Percentiles rank a stretch among this genome's conserved stretches.
phyloP scores from a whole-genome alignment of 352 stramenopile genomes.

The Pythium periplocum region DNA sequence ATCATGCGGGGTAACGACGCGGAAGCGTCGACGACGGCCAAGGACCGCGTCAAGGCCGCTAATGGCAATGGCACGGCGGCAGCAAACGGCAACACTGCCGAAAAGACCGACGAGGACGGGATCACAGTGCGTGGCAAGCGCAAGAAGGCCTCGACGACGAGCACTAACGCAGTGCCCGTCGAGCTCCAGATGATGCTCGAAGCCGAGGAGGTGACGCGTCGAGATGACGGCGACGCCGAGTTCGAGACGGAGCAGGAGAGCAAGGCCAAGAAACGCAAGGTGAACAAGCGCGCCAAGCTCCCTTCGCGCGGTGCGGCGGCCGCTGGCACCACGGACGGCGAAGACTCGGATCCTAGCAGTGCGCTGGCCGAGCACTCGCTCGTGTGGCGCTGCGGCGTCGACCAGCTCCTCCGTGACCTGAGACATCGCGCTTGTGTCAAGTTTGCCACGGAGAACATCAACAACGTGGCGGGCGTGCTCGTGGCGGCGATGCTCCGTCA shows the following conservation, averaged over 20 bases:
- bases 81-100: slow-evolving; percentile 17
- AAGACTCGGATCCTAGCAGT: slow-evolving; percentile 19
- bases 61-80: slow-evolving; percentile 5
- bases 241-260: slow-evolving; percentile 51
- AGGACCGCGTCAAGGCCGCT: slow-evolving; percentile 8
- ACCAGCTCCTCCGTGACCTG: slow-evolving; percentile 76
- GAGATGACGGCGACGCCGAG: slow-evolving; percentile 47
- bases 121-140: slow-evolving; percentile 76
- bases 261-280: slow-evolving; percentile 59
- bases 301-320: slow-evolving; percentile 40
- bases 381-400: slow-evolving; percentile 75
- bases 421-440: slow-evolving; percentile 73
- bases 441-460: slow-evolving; percentile 84
- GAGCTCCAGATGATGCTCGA: slow-evolving; percentile 86
- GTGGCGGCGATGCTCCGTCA: slow-evolving; percentile 75
- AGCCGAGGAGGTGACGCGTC: slow-evolving; percentile 46
- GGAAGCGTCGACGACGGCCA: slow-evolving; percentile 10
- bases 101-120: slow-evolving; percentile 44
- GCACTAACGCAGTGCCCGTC: slow-evolving; percentile 54
- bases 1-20: slow-evolving; percentile 53
- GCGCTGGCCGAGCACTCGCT: slow-evolving; percentile 62
- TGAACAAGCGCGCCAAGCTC: slow-evolving; percentile 73
- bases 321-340: slow-evolving; percentile 19
- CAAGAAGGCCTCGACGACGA: slow-evolving; percentile 31
- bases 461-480: slow-evolving; percentile 74